Evolutionary conservation across 805 yeast species (phyloP).

Genomic region (Nakazawaea sp.): DNA sequence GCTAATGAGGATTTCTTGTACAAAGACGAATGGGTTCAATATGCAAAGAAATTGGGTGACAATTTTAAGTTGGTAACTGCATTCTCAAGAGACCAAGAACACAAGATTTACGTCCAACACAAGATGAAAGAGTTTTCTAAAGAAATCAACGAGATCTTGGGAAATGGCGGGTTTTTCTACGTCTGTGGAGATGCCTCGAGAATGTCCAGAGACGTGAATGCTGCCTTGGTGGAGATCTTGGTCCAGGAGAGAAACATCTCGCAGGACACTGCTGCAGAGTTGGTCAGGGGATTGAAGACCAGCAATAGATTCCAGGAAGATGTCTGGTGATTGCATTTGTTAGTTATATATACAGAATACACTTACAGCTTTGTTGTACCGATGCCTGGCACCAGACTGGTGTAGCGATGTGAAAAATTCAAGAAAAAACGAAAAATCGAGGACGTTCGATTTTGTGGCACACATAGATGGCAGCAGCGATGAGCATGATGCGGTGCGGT

Average conservation of each 20-base stretch:
- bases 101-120: slow-evolving; percentile 81
- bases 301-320: slow-evolving; percentile 94
- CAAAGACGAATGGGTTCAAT: slow-evolving; percentile 83
- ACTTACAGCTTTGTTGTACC: too few relatives aligned
- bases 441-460: too few relatives aligned
- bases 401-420: too few relatives aligned
- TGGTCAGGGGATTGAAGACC: slow-evolving; percentile 71
- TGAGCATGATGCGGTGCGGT: too few relatives aligned
- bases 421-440: too few relatives aligned
- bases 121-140: slow-evolving; percentile 48
- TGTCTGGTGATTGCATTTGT: slow-evolving; percentile 88
- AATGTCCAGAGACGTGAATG: slow-evolving; percentile 93
- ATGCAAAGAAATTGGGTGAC: slow-evolving; percentile 52
- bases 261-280: slow-evolving; percentile 64
- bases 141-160: slow-evolving; percentile 47
- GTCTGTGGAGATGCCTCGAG: slow-evolving; percentile 96
- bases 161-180: slow-evolving; percentile 77
- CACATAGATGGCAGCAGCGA: too few relatives aligned
- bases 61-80: slow-evolving; percentile 73
- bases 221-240: slow-evolving; percentile 57
- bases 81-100: slow-evolving; percentile 67
- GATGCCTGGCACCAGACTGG: too few relatives aligned
- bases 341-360: too few relatives aligned
- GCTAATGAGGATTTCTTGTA: slow-evolving; percentile 78
- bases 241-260: slow-evolving; percentile 55